Percentiles rank a stretch among this genome's conserved stretches.
These are phyloP conservation scores for Candida berthetii DNA, from an alignment of 805 yeast genomes.

Conservation along the genomic window DNA sequence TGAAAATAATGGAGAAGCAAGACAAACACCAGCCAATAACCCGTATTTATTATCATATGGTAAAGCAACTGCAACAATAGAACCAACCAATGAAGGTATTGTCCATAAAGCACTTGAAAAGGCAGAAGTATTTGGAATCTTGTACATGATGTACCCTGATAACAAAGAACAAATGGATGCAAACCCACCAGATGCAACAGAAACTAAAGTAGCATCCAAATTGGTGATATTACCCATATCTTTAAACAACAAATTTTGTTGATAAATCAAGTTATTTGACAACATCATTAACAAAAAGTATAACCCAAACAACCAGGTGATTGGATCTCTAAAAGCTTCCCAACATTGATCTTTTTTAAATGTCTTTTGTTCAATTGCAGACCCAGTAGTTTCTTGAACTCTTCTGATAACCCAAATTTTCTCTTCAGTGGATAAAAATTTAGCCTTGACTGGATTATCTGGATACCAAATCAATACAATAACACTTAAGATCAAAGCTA, in stretches of 20 bases:
- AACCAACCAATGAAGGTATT: slow-evolving; percentile 39
- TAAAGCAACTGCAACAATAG: slow-evolving; percentile 37
- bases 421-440: slow-evolving; percentile 40
- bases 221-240: slow-evolving; percentile 37
- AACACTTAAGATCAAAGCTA: slow-evolving; percentile 35
- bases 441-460: slow-evolving; percentile 47
- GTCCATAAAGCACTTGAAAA: slow-evolving; percentile 30
- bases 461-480: slow-evolving; percentile 40
- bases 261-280: slow-evolving; percentile 48
- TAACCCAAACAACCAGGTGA: slow-evolving; percentile 35
- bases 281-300: slow-evolving; percentile 40
- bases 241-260: slow-evolving; percentile 41
- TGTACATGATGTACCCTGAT: no score
- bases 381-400: slow-evolving; percentile 31
- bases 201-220: slow-evolving; percentile 43
- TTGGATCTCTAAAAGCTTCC: slow-evolving; percentile 44
- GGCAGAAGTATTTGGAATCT: slow-evolving; percentile 31
- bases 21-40: slow-evolving; percentile 37
- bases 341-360: slow-evolving; percentile 41
- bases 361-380: slow-evolving; percentile 38
- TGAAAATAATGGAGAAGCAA: slow-evolving; percentile 41
- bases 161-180: slow-evolving; percentile 32
- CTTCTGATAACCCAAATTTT: slow-evolving; percentile 40
- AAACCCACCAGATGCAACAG: slow-evolving; percentile 48
- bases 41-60: slow-evolving; percentile 39